A percentile compares a stretch with the other conserved stretches of the same genome.
Conservation (phyloP, 1,139 yeast species). For the Yamadazyma sp. region DNA sequence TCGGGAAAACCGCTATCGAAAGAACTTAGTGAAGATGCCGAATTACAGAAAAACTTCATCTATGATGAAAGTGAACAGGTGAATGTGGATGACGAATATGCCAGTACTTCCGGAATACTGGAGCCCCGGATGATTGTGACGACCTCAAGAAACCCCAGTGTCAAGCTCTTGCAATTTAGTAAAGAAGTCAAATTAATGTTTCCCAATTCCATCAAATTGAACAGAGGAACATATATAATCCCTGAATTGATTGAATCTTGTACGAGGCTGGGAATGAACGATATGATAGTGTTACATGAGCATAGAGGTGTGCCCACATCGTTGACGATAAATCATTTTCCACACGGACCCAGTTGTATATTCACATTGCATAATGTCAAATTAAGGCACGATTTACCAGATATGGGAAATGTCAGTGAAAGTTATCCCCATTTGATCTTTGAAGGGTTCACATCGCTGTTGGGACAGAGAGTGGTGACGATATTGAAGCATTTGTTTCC, state of each 20-base stretch:
- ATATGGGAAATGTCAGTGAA: constrained; percentile 86
- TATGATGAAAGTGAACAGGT: constrained; percentile 77
- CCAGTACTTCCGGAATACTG: constrained; percentile 78
- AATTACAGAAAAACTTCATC: constrained; percentile 76
- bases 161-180: constrained; percentile 83
- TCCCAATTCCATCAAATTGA: constrained; percentile 85
- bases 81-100: constrained; percentile 83
- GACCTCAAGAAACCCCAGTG: constrained; percentile 88
- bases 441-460: constrained; percentile 80
- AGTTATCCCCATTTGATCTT: constrained; percentile 92
- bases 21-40: constrained; percentile 84
- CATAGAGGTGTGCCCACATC: constrained; percentile 99
- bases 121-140: constrained; percentile 95
- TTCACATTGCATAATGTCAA: constrained; percentile 95
- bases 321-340: constrained; percentile 88
- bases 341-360: constrained; percentile 96
- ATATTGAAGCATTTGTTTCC: constrained; percentile 89
- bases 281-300: constrained; percentile 83
- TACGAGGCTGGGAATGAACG: constrained; percentile 67
- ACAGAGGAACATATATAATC: constrained; percentile 90
- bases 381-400: constrained; percentile 85
- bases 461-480: constrained; percentile 82
- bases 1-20: constrained; percentile 87
- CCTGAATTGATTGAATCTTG: constrained; percentile 86
- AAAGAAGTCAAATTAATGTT: constrained; percentile 87